Conservation (phyloP, 768 basidiomycete genomes). For the Ramaria rubella region DNA sequence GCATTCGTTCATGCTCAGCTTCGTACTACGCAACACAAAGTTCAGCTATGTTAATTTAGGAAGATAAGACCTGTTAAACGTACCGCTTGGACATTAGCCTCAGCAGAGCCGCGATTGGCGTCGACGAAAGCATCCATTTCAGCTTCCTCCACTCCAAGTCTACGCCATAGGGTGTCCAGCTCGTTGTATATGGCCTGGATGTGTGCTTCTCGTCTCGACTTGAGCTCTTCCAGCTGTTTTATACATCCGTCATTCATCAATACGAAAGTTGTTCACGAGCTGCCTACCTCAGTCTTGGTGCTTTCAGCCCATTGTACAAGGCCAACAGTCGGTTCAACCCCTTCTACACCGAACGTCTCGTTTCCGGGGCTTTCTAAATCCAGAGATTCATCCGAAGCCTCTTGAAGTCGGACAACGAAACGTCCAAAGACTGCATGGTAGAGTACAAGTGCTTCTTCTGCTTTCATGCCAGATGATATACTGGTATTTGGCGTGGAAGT, state of each 20-base stretch:
- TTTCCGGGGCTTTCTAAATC: conserved; percentile 25
- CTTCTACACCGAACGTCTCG: conserved; percentile 52
- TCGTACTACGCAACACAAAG: conserved; percentile 47
- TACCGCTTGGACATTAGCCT: conserved; percentile 60
- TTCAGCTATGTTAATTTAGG: not conserved
- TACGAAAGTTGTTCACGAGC: not conserved
- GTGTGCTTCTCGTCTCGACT: conserved; percentile 66
- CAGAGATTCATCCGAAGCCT: conserved; percentile 44
- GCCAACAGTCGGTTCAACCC: conserved; percentile 69
- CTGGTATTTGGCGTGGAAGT: not conserved
- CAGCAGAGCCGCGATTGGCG: conserved; percentile 70
- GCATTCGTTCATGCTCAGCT: conserved; percentile 83
- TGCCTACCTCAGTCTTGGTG: conserved; percentile 37
- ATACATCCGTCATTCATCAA: not conserved
- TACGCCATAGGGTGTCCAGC: conserved; percentile 83
- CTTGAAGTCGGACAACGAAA: conserved; percentile 59
- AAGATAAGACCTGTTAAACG: conserved; percentile 9
- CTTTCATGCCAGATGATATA: not conserved
- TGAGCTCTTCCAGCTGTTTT: conserved; percentile 57
- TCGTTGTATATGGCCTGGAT: conserved; percentile 95
- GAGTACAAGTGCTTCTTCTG: conserved; percentile 23
- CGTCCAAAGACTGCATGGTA: conserved; percentile 55
- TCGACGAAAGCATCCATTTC: conserved; percentile 95
- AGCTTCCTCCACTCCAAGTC: conserved; percentile 71
- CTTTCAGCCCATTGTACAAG: conserved; percentile 68